Base-by-base conservation (phyloP, 2,329 filamentous ascomycete species). In the Paracoccidioides brasiliensis region DNA sequence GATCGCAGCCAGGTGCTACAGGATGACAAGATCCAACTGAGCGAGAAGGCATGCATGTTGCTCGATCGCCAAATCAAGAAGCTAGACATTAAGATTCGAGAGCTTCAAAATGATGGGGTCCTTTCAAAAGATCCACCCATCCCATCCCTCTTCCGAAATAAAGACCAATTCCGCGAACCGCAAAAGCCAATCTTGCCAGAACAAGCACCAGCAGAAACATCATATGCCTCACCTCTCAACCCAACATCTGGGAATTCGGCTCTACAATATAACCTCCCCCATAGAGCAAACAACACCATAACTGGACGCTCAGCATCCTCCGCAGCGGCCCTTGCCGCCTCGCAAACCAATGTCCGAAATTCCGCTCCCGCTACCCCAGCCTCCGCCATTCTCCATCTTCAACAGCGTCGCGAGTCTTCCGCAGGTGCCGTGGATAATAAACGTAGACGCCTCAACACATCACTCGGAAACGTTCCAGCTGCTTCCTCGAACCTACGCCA, bases 31-130 rank as follows among this genome's bases (percentile, higher is more conserved):
- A 75, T 81, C 51, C 75, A 73, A 1, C 66, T 84, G 35, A 78
- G 77, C 48, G 80, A 84, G 54, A 83, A 82, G 64, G 80, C 81
- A 3, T 75, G 75, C 46, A 71, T 76, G 12, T 70, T 85, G 62
- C 72, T 84, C 22, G 81, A 85, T 61, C 78, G 82, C 0, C 80
- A 84, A 58, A 76, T 84, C 59, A 84, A 81, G 66, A 76, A 77
- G 55, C 70, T 85, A 5, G 82, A 85, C 58, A 69, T 82, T 59
- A 82, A 82, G 60, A 76, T 85, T 55, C 75, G 79, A 45, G 78
- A 82, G 58, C 65, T 85, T 42, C 74, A 78, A 54, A 78, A 74
- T 52, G 79, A 82, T 46, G 81, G 81, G 46, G 74, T 82, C 37
- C 76, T 84, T 59, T 74, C 78, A 4, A 74, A 76, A 40, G 82